A percentile compares a stretch with the other conserved stretches of the same genome.
phyloP scores from a whole-genome alignment of 2,329 filamentous ascomycete species.

The Calonectria multiphialidica region DNA sequence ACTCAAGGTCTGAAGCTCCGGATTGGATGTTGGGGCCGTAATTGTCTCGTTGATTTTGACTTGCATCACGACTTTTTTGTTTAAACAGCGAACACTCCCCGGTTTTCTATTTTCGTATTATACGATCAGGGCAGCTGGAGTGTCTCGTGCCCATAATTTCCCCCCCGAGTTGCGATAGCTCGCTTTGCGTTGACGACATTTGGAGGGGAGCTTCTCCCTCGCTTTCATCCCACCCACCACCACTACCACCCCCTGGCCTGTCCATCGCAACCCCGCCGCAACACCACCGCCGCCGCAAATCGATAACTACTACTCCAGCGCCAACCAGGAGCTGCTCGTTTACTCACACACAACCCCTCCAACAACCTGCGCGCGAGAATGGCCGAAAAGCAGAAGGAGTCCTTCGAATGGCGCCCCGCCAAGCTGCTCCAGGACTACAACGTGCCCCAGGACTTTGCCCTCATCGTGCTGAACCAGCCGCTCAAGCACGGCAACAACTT shows the following conservation, averaged over 20 bases:
- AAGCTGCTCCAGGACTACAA: slow-evolving; percentile 51
- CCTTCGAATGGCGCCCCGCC: slow-evolving; percentile 55
- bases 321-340: neutral
- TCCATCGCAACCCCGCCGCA: neutral
- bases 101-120: neutral
- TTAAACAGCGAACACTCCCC: neutral
- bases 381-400: slow-evolving; percentile 25
- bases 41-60: neutral
- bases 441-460: slow-evolving; percentile 52
- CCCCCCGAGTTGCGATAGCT: too few species aligned
- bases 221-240: neutral
- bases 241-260: neutral
- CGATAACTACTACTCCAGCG: neutral
- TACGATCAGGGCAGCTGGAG: neutral
- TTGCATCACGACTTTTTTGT: neutral
- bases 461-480: slow-evolving; percentile 66
- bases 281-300: neutral
- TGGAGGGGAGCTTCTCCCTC: neutral
- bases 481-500: slow-evolving; percentile 59
- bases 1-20: neutral
- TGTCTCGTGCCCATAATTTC: neutral
- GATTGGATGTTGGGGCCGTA: neutral
- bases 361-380: slow-evolving; percentile 26
- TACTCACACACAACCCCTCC: neutral
- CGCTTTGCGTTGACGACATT: neutral